Evolutionary conservation across 805 yeast genomes (phyloP), one percentile per base, ranked within the genome.

Genomic region (Yamadazyma nakazawae): DNA sequence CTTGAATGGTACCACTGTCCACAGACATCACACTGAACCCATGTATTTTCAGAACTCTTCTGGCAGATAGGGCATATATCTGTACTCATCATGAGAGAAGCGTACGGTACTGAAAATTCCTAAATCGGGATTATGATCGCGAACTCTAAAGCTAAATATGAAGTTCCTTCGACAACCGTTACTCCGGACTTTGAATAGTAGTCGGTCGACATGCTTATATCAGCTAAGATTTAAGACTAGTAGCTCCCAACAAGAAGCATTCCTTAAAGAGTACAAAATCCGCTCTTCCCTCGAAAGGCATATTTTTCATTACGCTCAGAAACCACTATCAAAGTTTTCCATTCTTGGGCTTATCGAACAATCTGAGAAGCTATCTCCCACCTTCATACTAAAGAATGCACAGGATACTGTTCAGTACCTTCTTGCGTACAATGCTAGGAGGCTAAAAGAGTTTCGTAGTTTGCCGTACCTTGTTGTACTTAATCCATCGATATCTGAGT

Each of bases 381-480:
- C 58, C 10, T 59, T 52, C 25, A 60, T 72, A 6, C 54, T 76
- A 14, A 62, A 66, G 36, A 70, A 74, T 45, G 82, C 86, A 0
- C 71, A 75, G 37, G 78, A 78, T 12, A 82, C 90, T 0, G 68
- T 84, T 13, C 78, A 80, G 49, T 70, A 75, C 41, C 58, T 86
- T 37, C 61, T 85, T 18, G 75, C 80, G 0, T 75, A 79, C 54
- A 82, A 89, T 46, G 88, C 96, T 7, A 79, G 83, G 45, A 72
- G 97, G 51, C 63, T 90, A 14, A 74, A 76, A 28, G 84, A 84
- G 25, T 80, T 92, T 53, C 77, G 92, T 52, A 71, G 76, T 37
- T 68, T 92, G 45, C 97, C 97, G 0, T 92, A 89, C 62, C 76
- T 91, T 54, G 89, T 85, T 40, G 84, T 90, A 46, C 66, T 92